Evolutionary conservation across 2,329 filamentous ascomycete species (phyloP).

Genomic region (Exophiala sp.): DNA sequence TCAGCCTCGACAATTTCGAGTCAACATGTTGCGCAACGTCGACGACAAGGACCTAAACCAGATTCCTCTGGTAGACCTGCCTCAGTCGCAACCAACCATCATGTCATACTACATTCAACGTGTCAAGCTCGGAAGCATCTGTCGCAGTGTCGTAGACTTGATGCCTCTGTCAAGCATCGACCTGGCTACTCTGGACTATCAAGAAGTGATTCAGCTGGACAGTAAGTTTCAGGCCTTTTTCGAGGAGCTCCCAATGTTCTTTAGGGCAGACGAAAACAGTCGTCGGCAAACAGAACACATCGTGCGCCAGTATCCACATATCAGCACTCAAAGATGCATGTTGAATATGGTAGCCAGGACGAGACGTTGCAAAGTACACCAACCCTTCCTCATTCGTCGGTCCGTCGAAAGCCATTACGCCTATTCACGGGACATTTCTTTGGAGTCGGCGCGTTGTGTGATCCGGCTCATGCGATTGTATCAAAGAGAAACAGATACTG

Average conservation of each 20-base stretch:
- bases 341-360: slow-evolving; percentile 37
- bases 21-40: slow-evolving; percentile 42
- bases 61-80: slow-evolving; percentile 24
- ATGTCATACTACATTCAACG: slow-evolving; percentile 47
- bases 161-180: slow-evolving; percentile 30
- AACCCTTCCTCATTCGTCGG: slow-evolving; percentile 39
- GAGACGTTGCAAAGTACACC: slow-evolving; percentile 39
- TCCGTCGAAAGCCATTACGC: slow-evolving; percentile 35
- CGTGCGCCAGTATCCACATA: slow-evolving; percentile 30
- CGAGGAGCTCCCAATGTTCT: slow-evolving; percentile 35
- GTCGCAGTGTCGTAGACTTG: slow-evolving; percentile 41
- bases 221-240: slow-evolving; percentile 33
- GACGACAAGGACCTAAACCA: slow-evolving; percentile 38
- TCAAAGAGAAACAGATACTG: slow-evolving; percentile 30
- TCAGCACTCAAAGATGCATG: slow-evolving; percentile 37
- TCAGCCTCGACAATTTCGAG: slow-evolving; percentile 40
- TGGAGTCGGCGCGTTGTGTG: slow-evolving; percentile 38
- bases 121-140: slow-evolving; percentile 40
- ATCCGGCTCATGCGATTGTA: slow-evolving; percentile 37
- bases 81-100: slow-evolving; percentile 38
- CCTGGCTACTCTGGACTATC: slow-evolving; percentile 33
- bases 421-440: slow-evolving; percentile 38
- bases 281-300: slow-evolving; percentile 30
- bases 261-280: slow-evolving; percentile 36
- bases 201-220: slow-evolving; percentile 39